Conservation (phyloP, 2,329 filamentous ascomycete species). For the Rhinocladiella mackenziei region DNA sequence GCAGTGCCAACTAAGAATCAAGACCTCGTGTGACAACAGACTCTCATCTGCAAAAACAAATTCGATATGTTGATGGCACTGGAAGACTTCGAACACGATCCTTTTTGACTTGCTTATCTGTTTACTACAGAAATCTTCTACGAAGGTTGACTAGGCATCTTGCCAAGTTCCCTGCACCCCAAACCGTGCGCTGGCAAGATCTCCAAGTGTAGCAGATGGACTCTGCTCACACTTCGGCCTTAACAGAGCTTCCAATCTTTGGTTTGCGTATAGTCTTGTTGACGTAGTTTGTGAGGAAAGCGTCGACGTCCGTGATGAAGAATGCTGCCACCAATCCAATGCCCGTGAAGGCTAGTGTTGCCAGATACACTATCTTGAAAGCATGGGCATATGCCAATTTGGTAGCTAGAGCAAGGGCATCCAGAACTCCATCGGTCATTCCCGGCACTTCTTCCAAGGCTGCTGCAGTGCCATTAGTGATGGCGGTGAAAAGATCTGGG, state of each 20-base stretch:
- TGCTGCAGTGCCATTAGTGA: constrained; percentile 35
- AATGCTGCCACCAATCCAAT: constrained; percentile 17
- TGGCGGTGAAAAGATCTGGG: constrained; percentile 36
- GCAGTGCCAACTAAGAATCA: no score
- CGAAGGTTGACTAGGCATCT: no score
- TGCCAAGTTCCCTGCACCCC: no score
- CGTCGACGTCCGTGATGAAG: constrained; percentile 9
- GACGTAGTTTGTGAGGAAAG: constrained; percentile 13
- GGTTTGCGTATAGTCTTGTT: constrained; percentile 19
- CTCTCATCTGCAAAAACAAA: no score
- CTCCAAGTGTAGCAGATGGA: no score
- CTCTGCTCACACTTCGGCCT: no score
- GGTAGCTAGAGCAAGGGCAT: constrained; percentile 35
- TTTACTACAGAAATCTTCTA: no score
- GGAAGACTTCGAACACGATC: no score
- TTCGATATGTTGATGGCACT: no score
- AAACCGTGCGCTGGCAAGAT: no score
- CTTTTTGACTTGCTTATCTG: no score
- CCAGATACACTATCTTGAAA: constrained; percentile 43
- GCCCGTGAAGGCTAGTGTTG: constrained; percentile 22
- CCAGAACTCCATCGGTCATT: constrained; percentile 35
- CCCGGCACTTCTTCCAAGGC: constrained; percentile 33
- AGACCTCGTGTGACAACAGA: no score
- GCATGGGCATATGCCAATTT: constrained; percentile 42
- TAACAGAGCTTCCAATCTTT: constrained; percentile 3